phyloP scores from a whole-genome alignment of 2,329 filamentous ascomycete genomes.

The Macrophomina tecta region DNA sequence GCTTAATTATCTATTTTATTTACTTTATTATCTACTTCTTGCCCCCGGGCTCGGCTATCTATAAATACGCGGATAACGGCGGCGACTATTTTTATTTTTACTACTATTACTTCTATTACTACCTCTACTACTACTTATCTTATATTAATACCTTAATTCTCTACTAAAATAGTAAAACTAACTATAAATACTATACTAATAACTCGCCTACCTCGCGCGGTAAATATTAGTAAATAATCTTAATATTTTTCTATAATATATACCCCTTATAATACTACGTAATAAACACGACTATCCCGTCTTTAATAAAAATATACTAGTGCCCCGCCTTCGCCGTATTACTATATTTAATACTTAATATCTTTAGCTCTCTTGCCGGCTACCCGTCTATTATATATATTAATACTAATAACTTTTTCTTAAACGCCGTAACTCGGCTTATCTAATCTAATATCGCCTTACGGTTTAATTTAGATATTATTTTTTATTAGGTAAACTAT shows the following conservation, averaged over 20 bases:
- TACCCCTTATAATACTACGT: too few relatives aligned
- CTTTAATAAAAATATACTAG: conserved; percentile 34
- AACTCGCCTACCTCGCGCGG: conserved; percentile 36
- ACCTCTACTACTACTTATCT: neutral
- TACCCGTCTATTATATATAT: conserved; percentile 32
- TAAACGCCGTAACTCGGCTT: conserved; percentile 5
- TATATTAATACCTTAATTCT: neutral
- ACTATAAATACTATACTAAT: conserved; percentile 33
- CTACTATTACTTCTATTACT: neutral
- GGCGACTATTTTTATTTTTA: neutral
- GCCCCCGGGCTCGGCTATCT: conserved; percentile 26
- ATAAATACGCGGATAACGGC: conserved; percentile 30
- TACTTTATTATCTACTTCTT: conserved; percentile 30
- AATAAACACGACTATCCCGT: conserved; percentile 32
- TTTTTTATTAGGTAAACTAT: neutral
- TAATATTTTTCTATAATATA: too few relatives aligned
- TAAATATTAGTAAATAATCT: conserved; percentile 33
- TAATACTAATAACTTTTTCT: conserved; percentile 34
- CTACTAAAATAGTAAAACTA: conserved; percentile 32
- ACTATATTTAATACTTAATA: conserved; percentile 33
- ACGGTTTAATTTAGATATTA: neutral
- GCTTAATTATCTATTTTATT: conserved; percentile 30
- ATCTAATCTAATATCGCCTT: neutral
- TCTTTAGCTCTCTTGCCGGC: conserved; percentile 31
- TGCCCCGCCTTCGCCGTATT: conserved; percentile 30